A percentile compares a stretch with the other conserved stretches of the same genome.
phyloP scores from a whole-genome alignment of 495 filamentous ascomycete species.

The Tricharina praecox region DNA sequence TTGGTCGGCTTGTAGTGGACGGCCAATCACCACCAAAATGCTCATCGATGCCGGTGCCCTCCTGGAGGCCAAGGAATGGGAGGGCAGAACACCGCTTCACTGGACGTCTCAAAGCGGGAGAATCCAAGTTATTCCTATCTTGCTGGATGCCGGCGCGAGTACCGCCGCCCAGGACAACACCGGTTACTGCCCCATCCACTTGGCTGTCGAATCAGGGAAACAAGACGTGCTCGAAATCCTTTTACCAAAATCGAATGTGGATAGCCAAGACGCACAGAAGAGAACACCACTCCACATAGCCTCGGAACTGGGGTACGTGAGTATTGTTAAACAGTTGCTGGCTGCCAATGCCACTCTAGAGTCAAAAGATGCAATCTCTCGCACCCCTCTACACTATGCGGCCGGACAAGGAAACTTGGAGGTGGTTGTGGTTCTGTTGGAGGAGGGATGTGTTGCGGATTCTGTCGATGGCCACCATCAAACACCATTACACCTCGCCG shows the following conservation, averaged over 20 bases:
- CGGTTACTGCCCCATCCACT: background rate
- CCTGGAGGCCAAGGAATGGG: slow-evolving; percentile 6
- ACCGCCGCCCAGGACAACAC: slow-evolving; percentile 4
- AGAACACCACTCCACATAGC: background rate
- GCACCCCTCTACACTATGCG: background rate
- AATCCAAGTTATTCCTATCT: slow-evolving; percentile 17
- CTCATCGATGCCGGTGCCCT: slow-evolving; percentile 9
- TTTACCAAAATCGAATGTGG: background rate
- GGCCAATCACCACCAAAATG: slow-evolving; percentile 7
- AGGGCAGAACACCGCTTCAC: slow-evolving; percentile 14
- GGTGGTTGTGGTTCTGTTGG: background rate
- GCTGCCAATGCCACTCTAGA: background rate
- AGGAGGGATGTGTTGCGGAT: background rate
- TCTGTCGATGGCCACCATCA: background rate
- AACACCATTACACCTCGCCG: slow-evolving; percentile 5
- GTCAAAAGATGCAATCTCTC: background rate
- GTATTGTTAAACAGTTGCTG: background rate
- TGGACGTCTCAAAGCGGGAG: slow-evolving; percentile 24
- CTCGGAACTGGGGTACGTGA: background rate
- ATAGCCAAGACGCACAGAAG: background rate
- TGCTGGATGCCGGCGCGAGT: slow-evolving; percentile 11
- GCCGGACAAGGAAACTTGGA: background rate
- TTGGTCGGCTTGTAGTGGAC: slow-evolving; percentile 7
- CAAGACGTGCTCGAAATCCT: background rate
- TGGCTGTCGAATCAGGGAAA: background rate